These are phyloP conservation scores for Aspergillus cavernicola DNA, from an alignment of 495 filamentous ascomycete species.

Conservation along the genomic window DNA sequence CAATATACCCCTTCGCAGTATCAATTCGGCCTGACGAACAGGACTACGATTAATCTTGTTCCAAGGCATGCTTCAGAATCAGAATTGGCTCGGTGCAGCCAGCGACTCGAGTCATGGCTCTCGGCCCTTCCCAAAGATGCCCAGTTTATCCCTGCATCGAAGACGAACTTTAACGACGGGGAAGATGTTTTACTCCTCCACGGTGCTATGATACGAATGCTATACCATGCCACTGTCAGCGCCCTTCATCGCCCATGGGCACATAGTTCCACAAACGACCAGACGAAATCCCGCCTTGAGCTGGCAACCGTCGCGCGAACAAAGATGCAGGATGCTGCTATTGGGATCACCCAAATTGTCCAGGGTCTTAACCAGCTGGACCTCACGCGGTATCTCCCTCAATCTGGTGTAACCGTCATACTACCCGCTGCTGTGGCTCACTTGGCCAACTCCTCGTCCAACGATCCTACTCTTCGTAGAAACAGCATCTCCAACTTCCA, in stretches of 20 bases:
- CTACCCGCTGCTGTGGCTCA: slow-evolving; percentile 85
- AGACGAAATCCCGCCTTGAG: slow-evolving; percentile 37
- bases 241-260: slow-evolving; percentile 79
- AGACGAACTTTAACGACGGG: slow-evolving; percentile 33
- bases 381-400: slow-evolving; percentile 73
- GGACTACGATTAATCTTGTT: slow-evolving; percentile 78
- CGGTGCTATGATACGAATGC: slow-evolving; percentile 75
- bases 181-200: slow-evolving; percentile 64
- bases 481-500: slow-evolving; percentile 68
- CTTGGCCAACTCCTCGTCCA: slow-evolving; percentile 75
- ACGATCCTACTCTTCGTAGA: slow-evolving; percentile 59
- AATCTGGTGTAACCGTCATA: slow-evolving; percentile 80
- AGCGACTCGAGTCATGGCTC: slow-evolving; percentile 67
- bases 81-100: slow-evolving; percentile 64
- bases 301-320: slow-evolving; percentile 53
- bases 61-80: slow-evolving; percentile 70
- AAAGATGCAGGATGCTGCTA: slow-evolving; percentile 71
- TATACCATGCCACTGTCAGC: slow-evolving; percentile 79
- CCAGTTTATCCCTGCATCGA: slow-evolving; percentile 36
- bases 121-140: slow-evolving; percentile 58
- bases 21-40: slow-evolving; percentile 61
- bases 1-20: slow-evolving; percentile 69
- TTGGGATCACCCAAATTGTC: slow-evolving; percentile 72
- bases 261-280: slow-evolving; percentile 48
- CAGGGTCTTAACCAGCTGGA: slow-evolving; percentile 62